Conservation (phyloP, 768 basidiomycete genomes). For the Tricholomella constricta region DNA sequence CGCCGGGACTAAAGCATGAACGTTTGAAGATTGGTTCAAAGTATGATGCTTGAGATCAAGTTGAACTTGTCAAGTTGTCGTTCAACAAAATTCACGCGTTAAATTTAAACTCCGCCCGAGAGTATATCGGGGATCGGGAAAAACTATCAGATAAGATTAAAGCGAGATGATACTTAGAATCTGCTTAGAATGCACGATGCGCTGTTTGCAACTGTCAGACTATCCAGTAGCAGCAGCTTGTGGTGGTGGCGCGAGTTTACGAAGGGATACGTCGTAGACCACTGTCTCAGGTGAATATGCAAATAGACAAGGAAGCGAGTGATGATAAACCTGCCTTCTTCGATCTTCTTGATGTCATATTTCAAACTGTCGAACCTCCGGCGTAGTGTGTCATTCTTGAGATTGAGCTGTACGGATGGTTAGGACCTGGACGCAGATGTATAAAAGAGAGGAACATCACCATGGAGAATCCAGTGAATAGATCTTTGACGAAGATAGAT, state of each 20-base stretch:
- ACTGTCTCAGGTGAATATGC: conserved; percentile 43
- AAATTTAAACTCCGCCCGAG: conserved; percentile 19
- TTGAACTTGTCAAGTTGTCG: conserved; percentile 17
- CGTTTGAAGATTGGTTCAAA: conserved; percentile 16
- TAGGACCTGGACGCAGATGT: neutral
- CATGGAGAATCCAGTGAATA: conserved; percentile 86
- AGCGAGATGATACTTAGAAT: neutral
- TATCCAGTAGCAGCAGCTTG: neutral
- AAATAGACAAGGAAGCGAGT: neutral
- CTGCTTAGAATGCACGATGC: neutral
- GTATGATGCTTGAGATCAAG: conserved; percentile 19
- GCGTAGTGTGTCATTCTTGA: conserved; percentile 78
- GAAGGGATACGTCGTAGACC: conserved; percentile 82
- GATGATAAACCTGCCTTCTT: conserved; percentile 60
- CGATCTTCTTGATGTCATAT: conserved; percentile 87
- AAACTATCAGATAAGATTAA: conserved; percentile 13
- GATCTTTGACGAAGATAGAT: conserved; percentile 76
- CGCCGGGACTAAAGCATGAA: conserved; percentile 8
- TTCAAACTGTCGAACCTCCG: conserved; percentile 81
- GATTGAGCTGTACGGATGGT: conserved; percentile 57
- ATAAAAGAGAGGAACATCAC: conserved; percentile 34
- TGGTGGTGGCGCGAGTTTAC: conserved; percentile 49
- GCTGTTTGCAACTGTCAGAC: too few relatives aligned
- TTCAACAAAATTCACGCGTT: conserved; percentile 11
- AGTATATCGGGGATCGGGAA: conserved; percentile 3